These are phyloP conservation scores for Venturia nashicola DNA, from an alignment of 2,329 filamentous ascomycete species.

Conservation along the genomic window DNA sequence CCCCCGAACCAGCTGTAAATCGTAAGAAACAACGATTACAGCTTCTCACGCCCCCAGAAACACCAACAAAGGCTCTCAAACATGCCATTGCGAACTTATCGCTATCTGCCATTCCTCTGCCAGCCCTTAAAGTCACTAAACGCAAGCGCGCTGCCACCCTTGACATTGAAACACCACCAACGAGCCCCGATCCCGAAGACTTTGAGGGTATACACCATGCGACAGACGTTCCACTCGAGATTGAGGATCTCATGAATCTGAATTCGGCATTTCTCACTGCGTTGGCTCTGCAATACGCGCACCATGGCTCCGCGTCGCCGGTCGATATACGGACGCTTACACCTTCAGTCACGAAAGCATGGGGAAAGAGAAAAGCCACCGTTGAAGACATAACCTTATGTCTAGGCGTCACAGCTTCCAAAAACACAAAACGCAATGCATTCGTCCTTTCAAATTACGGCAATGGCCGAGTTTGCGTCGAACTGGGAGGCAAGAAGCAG, in stretches of 20 bases:
- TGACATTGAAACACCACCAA: conserved; percentile 7
- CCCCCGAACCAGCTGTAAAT: background rate
- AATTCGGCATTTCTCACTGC: conserved; percentile 37
- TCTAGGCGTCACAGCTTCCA: conserved; percentile 25
- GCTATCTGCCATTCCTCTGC: background rate
- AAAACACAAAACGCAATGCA: conserved; percentile 17
- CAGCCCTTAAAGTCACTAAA: conserved; percentile 1
- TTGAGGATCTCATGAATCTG: conserved; percentile 31
- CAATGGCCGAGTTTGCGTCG: conserved; percentile 29
- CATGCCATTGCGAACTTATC: conserved; percentile 6
- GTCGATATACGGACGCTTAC: conserved; percentile 28
- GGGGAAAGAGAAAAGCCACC: conserved; percentile 33
- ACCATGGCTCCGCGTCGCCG: conserved; percentile 34
- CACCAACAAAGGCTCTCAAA: conserved; percentile 10
- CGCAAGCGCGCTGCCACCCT: conserved; percentile 7
- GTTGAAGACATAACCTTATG: conserved; percentile 33
- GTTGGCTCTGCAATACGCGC: conserved; percentile 37
- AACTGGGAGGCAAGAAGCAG: conserved; percentile 21
- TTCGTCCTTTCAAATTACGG: conserved; percentile 32
- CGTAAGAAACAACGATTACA: conserved; percentile 1
- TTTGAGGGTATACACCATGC: background rate
- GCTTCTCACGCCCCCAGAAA: conserved; percentile 5
- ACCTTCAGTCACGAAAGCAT: conserved; percentile 29
- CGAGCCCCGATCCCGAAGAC: background rate
- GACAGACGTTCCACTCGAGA: conserved; percentile 24